These are phyloP conservation scores for Phytophthora uliginosa DNA, from an alignment of 352 stramenopile genomes.

Conservation along the genomic window DNA sequence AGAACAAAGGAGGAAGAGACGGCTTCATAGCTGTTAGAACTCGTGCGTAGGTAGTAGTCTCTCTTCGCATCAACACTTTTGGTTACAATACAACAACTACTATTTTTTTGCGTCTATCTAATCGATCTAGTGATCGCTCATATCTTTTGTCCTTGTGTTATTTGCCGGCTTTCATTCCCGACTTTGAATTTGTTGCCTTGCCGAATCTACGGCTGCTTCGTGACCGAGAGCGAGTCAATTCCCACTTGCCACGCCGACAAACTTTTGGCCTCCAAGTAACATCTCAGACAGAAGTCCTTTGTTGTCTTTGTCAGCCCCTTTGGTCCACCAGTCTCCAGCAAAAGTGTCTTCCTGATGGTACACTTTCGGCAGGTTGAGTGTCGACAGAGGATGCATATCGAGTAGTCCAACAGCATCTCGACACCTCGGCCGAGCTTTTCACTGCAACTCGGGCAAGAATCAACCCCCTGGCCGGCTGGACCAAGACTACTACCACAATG, in stretches of 20 bases:
- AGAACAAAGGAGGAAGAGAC: not conserved
- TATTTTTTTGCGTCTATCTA: not conserved
- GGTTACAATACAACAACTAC: not conserved
- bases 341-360: conserved; percentile 41
- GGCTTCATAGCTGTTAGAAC: not conserved
- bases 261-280: conserved; percentile 45
- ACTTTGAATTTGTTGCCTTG: not conserved
- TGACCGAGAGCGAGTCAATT: conserved; percentile 24
- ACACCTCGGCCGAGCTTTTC: conserved; percentile 27
- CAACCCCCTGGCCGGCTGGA: conserved; percentile 1
- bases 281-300: conserved; percentile 47
- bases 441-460: conserved; percentile 20
- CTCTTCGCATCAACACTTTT: not conserved
- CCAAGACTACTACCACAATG: conserved; percentile 1
- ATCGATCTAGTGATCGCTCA: not conserved
- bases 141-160: not conserved
- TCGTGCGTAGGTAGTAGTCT: not conserved
- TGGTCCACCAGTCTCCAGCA: conserved; percentile 16
- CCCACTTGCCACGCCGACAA: conserved; percentile 47
- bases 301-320: conserved; percentile 28
- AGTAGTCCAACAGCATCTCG: conserved; percentile 28
- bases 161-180: conserved; percentile 1
- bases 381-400: conserved; percentile 56
- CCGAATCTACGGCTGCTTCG: not conserved
- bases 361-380: conserved; percentile 48